Evolutionary conservation across 139 green algal species (phyloP), one percentile per base, ranked within the genome.

Genomic region (Parachlorella kessleri): DNA sequence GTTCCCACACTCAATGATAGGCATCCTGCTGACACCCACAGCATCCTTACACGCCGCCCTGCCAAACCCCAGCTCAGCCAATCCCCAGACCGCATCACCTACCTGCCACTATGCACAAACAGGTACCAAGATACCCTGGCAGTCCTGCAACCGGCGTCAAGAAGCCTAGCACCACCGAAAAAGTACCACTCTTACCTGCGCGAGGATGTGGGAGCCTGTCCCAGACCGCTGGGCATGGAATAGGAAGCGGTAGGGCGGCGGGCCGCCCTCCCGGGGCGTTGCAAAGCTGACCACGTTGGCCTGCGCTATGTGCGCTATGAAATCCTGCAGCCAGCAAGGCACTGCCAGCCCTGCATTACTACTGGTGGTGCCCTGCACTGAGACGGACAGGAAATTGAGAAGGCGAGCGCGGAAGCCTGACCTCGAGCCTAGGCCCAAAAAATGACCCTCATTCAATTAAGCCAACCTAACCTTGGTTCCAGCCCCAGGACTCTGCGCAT

Each of bases 281-380:
- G 69, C 81, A 53, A 86, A 73, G 35, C 48, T 81, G 35, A 64
- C 69, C 0, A 86, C 39, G 37, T 86, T 67, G 33, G 82, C 82
- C 41, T 87, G 82, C 33, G 26, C 66, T 24, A 87, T 77, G 82
- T 87, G 82, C 1, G 65, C 63, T 8, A 48, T 78, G 73, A 87
- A 87, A 42, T 84, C 77, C 77, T 75, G 64, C 21, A 75, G 40
- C 4, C 6, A n/a, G 53, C 39, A 38, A 68, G 33, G 14, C 33
- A 35, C 23, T 6, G 6, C 18, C 30, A 26, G 21, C 37, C 14
- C 5, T 3, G 24, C 8, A 23, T 3, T 37, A 23, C 0, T 9
- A 66, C 8, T 36, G 32, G 66, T 7, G 40, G 7, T 30, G 30
- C 21, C 40, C n/a, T 23, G 8, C 66, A 53, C 6, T 30, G 40